Evolutionary conservation across 345 rosid genomes (phyloP), one percentile per base, ranked within the genome.

Genomic region (Eucalyptus albens): DNA sequence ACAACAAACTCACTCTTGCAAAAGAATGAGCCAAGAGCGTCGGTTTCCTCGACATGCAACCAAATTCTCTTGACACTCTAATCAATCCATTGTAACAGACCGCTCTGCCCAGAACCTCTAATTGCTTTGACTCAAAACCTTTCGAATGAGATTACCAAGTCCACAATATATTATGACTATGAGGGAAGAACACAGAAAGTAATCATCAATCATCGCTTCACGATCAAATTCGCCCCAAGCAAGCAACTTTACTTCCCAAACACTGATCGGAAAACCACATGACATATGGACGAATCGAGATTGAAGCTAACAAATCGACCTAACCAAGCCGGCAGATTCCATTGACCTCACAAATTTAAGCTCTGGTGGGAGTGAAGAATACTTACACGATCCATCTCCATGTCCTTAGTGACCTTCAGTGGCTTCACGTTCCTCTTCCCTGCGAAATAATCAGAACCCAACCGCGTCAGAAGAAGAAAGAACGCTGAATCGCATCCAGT

Each of bases 391-490:
- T 95, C 95, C 27, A 94, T 91, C 86, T 96, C 98, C 94, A 95
- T 91, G 86, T 96, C 99, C 88, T 93, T 92, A 5, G 99, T 94
- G 17, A 90, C 86, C 92, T 97, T 97, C 21, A 94, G 91, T 14
- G 99, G 99, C 92, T 97, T 97, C 91, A 95, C 93, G 50, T 77
- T 14, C 90, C 96, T 96, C 93, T 92, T 97, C 59, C 99, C 99
- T 96, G 92, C 53, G 87, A 89, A 50, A 50, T 7, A 88, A 50
- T 53, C 42, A 4, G 31, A 40, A 45, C 37, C 50, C 31, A 11
- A 21, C 16, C 29, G 42, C 16, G 53, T 50, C 47, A 44, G 50
- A 65, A 11, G 26, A 82, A 87, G 2, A 19, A 7, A 87, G 50
- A 87, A 80, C 42, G 50, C 29, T 15, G 85, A 69, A 37, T 19